Base-by-base conservation (phyloP, 306 rosid species). In the Dalbergia cochinchinensis region DNA sequence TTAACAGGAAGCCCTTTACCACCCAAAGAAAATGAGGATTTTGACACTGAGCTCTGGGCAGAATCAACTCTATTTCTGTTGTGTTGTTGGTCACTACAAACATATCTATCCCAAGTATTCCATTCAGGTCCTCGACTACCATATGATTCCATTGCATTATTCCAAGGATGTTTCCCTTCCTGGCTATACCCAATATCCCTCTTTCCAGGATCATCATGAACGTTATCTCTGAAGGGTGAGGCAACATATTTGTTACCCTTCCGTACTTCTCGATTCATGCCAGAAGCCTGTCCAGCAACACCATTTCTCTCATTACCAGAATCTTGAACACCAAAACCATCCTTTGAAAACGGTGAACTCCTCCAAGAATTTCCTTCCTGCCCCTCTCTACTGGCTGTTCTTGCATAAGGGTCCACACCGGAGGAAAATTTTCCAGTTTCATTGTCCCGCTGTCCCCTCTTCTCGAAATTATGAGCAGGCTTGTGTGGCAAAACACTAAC, bases 291-390 rank as follows among this genome's bases (percentile, higher is more conserved):
- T 19, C 53, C 87, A 80, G 83, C 83, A 68, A 82, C 76, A 69
- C 79, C 88, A 73, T 65, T 87, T 70, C 87, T 85, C 70, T 91
- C 92, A 77, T 78, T 89, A 62, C 83, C 91, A 54, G 78, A 73
- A 85, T 85, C 86, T 80, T 78, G 82, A 71, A 19, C 79, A 76
- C 82, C 61, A 76, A 78, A 83, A 63, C 84, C 89, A 74, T 90
- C 98, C 74, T 86, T 91, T 1, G 85, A 58, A 86, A 88, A 44
- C 20, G 84, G 6, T 10, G 80, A 76, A 83, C 59, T 89, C 84
- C 90, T 89, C 93, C 94, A 90, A 6, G 88, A 83, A 86, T 78
- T 89, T 59, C 84, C 97, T 65, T 94, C 94, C 65, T 88, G 82
- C 67, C 86, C 94, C 69, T 86, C 91, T 84, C 90, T 87, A 78